phyloP scores from a whole-genome alignment of 306 rosid species.

The Trifolium dubium region DNA sequence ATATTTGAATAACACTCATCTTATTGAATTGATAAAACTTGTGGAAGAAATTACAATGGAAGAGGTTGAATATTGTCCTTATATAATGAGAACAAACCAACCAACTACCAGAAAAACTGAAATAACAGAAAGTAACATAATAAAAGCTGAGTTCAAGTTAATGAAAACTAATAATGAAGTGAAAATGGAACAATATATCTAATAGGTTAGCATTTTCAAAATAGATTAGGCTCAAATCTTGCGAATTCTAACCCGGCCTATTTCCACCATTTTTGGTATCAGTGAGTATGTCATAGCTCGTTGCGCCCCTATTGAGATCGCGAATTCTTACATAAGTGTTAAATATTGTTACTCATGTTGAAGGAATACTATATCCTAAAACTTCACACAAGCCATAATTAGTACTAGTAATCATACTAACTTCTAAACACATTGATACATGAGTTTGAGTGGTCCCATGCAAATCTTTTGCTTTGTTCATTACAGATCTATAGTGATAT shows the following conservation, averaged over 20 bases:
- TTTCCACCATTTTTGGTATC: no score
- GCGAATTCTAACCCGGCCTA: neutral
- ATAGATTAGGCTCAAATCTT: neutral
- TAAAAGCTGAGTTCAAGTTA: neutral
- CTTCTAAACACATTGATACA: neutral
- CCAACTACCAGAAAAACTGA: neutral
- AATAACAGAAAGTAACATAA: neutral
- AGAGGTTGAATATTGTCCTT: neutral
- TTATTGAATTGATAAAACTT: neutral
- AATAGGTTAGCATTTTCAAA: no score
- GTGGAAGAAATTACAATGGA: neutral
- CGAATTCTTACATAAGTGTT: neutral
- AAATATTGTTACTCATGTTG: neutral
- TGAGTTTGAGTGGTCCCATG: slow-evolving; percentile 31
- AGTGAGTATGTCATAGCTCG: no score
- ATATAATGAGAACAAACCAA: neutral
- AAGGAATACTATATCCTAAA: neutral
- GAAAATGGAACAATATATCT: neutral
- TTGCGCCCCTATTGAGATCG: neutral
- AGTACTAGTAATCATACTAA: neutral
- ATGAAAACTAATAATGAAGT: neutral
- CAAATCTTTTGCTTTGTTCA: slow-evolving; percentile 9
- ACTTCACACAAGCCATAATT: neutral
- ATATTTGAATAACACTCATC: neutral
- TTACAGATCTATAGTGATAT: neutral